phyloP scores from a whole-genome alignment of 73 alveolate species.

The Stentor coeruleus region DNA sequence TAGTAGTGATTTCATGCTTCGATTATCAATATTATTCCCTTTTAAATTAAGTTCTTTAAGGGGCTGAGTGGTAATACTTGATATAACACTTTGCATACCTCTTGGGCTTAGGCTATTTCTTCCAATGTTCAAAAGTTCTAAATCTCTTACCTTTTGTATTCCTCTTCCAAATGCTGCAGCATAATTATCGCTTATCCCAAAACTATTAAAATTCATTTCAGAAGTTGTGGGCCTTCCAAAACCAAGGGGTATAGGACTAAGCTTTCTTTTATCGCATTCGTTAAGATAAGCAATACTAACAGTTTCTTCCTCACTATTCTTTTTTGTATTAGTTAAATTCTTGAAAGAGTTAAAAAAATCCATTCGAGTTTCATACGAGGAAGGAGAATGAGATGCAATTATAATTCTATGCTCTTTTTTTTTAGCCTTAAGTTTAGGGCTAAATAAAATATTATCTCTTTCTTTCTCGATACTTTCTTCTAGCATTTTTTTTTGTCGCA shows the following conservation, averaged over 20 bases:
- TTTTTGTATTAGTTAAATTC: too few relatives aligned
- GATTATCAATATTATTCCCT: not conserved
- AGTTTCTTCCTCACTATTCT: not conserved
- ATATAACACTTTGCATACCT: not conserved
- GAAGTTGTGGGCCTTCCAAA: too few relatives aligned
- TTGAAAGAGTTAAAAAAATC: too few relatives aligned
- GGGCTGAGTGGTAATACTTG: not conserved
- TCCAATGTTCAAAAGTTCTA: not conserved
- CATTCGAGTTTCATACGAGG: too few relatives aligned
- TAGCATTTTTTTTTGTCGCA: too few relatives aligned
- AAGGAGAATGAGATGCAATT: too few relatives aligned
- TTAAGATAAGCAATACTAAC: not conserved
- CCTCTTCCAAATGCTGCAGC: slow-evolving; percentile 15
- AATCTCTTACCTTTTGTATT: not conserved
- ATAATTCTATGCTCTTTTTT: too few relatives aligned
- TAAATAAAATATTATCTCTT: too few relatives aligned
- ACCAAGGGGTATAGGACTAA: not conserved
- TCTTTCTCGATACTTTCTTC: too few relatives aligned
- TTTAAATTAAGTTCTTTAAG: not conserved
- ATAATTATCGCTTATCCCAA: slow-evolving; percentile 16
- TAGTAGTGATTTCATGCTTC: not conserved
- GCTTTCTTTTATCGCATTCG: not conserved
- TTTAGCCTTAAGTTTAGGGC: too few relatives aligned
- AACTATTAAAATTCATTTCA: too few relatives aligned
- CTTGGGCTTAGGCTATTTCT: not conserved